Evolutionary conservation across 352 stramenopile genomes (phyloP), one percentile per base, ranked within the genome.

Genomic region (Thalassiosira ordinaria): DNA sequence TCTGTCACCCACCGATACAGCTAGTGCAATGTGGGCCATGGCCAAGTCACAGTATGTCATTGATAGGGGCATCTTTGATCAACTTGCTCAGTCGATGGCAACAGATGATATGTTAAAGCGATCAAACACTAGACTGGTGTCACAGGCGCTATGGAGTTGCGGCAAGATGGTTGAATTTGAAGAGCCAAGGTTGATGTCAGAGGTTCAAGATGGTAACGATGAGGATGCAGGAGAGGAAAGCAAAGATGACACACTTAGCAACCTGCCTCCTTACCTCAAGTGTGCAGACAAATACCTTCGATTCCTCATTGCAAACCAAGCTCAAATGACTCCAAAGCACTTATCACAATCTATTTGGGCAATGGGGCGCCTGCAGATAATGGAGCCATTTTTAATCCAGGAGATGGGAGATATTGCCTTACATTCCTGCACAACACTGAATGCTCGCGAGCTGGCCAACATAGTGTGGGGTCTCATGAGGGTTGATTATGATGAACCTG

Each of bases 1-100:
- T 26, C 49, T 93, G 4, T 76, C 70, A 35, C 65, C 86, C 9
- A 67, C 56, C n/a, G 84, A 93, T 64, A 67, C 68, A 22, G 85
- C 88, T 22, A 69, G 64, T 44, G 80, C 85, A 18, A 80, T 93
- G 60, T 89, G 81, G 62, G 80, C 88, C 0, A 91, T 90, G 61
- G 88, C 85, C 8, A 89, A 87, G 71, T 77, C 78, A n/a, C 46
- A 47, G 1, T 93, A 91, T 55, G 67, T 80, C 20, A 49, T 89
- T 35, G 84, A 93, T 57, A 89, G 73, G 71, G 83, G 84, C 14
- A 74, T 91, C 16, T 91, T 91, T 81, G 85, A 93, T 74, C 82
- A 90, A 60, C 63, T 93, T 2, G 63, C 74, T 14, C 18, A 78
- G 49, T 41, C 61, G 20, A 49, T 91, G 33, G 68, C 75, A 16